A percentile compares a stretch with the other conserved stretches of the same genome.
These are phyloP conservation scores for Quillaja saponaria DNA, from an alignment of 306 rosid genomes.

Conservation along the genomic window DNA sequence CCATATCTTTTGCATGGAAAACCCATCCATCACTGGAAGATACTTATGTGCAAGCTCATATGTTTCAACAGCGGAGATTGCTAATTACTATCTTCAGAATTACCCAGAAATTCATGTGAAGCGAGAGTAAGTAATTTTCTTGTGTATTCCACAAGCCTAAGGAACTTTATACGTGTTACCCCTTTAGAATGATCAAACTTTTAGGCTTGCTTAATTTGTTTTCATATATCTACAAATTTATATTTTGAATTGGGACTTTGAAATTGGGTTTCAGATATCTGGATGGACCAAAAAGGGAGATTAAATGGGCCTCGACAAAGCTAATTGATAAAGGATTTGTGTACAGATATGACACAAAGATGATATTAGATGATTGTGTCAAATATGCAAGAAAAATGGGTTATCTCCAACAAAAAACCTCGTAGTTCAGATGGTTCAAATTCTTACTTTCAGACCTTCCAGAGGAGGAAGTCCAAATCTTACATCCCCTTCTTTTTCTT, in stretches of 20 bases:
- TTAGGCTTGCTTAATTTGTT: no score
- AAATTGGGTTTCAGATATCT: slow-evolving; percentile 37
- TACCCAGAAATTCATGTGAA: slow-evolving; percentile 42
- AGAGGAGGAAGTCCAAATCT: no score
- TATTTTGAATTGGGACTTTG: slow-evolving; percentile 1
- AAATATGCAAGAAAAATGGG: slow-evolving; percentile 40
- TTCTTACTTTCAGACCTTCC: not conserved
- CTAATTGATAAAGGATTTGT: slow-evolving; percentile 46
- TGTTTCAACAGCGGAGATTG: slow-evolving; percentile 49
- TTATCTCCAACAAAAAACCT: slow-evolving; percentile 24
- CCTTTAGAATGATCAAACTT: no score
- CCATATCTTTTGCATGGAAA: slow-evolving; percentile 49
- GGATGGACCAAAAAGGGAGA: slow-evolving; percentile 37
- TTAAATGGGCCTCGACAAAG: slow-evolving; percentile 45
- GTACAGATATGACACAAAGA: slow-evolving; percentile 41
- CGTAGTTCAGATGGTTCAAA: no score
- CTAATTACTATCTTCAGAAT: slow-evolving; percentile 31
- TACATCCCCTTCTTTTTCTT: no score
- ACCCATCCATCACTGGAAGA: slow-evolving; percentile 45
- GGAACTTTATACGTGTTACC: no score
- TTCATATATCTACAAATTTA: no score
- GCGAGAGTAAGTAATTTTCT: slow-evolving; percentile 38
- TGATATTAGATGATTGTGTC: slow-evolving; percentile 48
- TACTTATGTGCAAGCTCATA: slow-evolving; percentile 48
- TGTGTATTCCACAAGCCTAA: no score